Evolutionary conservation across 768 basidiomycete genomes (phyloP).

Genomic region (Phylloporus arenicola): DNA sequence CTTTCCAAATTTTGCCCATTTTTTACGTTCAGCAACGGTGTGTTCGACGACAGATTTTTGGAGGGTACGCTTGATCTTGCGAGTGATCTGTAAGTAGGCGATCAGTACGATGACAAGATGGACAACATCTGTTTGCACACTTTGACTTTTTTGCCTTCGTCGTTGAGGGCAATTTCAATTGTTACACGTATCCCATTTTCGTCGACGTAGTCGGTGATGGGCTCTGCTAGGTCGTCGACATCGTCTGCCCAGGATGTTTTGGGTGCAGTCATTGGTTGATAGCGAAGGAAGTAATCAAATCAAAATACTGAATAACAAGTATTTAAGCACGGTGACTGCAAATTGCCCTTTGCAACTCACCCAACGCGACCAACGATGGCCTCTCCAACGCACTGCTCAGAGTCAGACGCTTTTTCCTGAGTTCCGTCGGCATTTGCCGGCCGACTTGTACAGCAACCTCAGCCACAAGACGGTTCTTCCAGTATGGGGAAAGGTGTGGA

Average conservation of each 20-base stretch:
- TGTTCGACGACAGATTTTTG: constrained; percentile 94
- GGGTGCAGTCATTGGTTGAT: constrained; percentile 19
- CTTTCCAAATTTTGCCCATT: constrained; percentile 89
- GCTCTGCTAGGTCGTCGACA: constrained; percentile 66
- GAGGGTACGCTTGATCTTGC: constrained; percentile 77
- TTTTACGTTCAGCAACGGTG: constrained; percentile 86
- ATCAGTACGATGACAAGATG: not conserved
- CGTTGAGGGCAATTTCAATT: constrained; percentile 78
- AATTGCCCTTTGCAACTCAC: too few species aligned
- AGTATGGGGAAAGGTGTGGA: constrained; percentile 66
- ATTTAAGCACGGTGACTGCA: not conserved
- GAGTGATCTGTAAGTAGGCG: constrained; percentile 58
- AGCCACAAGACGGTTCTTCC: constrained; percentile 21
- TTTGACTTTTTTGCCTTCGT: constrained; percentile 94
- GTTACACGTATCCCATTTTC: constrained; percentile 86
- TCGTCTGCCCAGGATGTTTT: constrained; percentile 90
- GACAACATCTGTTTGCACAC: constrained; percentile 34
- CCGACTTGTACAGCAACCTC: constrained; percentile 39
- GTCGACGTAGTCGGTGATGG: constrained; percentile 64
- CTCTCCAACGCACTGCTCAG: too few species aligned
- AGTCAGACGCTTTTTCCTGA: not conserved
- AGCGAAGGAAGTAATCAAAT: not conserved
- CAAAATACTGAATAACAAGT: constrained; percentile 15
- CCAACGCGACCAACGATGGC: too few species aligned
- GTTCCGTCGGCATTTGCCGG: constrained; percentile 20